Evolutionary conservation across 495 filamentous ascomycete species (phyloP), one percentile per base, ranked within the genome.

Genomic region (Xylaria castorea): DNA sequence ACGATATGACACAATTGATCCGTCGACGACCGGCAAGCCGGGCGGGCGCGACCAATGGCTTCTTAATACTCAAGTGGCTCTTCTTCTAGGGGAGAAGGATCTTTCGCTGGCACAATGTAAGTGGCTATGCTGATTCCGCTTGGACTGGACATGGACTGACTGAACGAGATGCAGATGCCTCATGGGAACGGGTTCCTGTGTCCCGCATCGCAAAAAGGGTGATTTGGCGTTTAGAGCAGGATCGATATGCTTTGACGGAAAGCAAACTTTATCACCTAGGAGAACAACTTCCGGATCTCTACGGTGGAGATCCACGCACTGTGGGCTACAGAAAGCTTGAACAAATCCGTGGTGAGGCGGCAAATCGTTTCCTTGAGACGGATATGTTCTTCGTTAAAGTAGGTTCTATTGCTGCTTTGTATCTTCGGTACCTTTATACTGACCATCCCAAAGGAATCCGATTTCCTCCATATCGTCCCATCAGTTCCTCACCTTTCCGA

Each of bases 301-400:
- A 86, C 32, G 81, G 76, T 48, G 80, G 74, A 2, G 78, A 81
- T 68, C 82, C 84, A n/a, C 77, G 79, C 3, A 77, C 69, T 40
- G 73, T 86, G 75, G 72, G 78, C 66, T 83, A 83, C 62, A 77
- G 70, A 51, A 74, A 68, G 34, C 78, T 80, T 14, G 81, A 85
- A 67, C 71, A 74, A 27, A 81, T 87, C 32, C 81, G 83, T 30
- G 80, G 76, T 32, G 79, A 84, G 44, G 85, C 85, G 5, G 83
- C 81, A 76, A 76, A 85, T 50, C 81, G 83, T 73, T 89, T 89
- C 76, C 76, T 82, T 66, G 81, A 82, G 9, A 84, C 85, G 76
- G 86, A 92, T 75, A 84, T 94, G 78, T 95, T 95, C 80, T 94
- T 93, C 85, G 87, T 95, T 75, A 92, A 90, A 84, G 91, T 93